A percentile compares a stretch with the other conserved stretches of the same genome.
Conservation (phyloP, 2,329 filamentous ascomycete species). For the Hymenoscyphus albidus region DNA sequence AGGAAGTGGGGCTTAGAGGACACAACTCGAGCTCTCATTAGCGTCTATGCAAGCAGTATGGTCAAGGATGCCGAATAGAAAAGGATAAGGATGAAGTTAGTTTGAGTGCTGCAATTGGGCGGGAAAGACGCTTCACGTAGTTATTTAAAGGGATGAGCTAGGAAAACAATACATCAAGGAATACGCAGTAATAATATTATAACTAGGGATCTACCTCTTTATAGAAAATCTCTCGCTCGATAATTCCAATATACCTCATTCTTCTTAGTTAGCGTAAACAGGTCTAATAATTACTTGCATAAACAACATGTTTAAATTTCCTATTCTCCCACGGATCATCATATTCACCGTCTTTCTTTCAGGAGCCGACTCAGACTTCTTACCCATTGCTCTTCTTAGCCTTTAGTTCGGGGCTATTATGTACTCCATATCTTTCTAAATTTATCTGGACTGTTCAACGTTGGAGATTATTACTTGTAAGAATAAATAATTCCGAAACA, state of each 20-base stretch:
- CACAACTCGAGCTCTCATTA: not conserved
- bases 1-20: not conserved
- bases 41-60: not conserved
- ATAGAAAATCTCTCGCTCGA: not conserved
- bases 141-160: not conserved
- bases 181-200: not conserved
- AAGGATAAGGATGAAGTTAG: not conserved
- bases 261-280: not conserved
- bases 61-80: not conserved
- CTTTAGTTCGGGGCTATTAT: constrained; percentile 6
- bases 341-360: not conserved
- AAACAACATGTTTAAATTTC: not conserved
- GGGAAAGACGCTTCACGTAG: not conserved
- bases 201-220: not conserved
- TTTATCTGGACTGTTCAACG: constrained; percentile 4
- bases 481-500: not conserved
- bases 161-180: not conserved
- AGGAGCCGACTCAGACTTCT: not conserved
- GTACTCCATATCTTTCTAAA: constrained; percentile 1
- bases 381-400: not conserved
- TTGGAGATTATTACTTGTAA: not conserved
- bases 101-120: not conserved
- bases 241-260: not conserved
- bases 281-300: not conserved
- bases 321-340: not conserved